Conservation (phyloP, 2,329 filamentous ascomycete genomes). For the Phoma sp. region DNA sequence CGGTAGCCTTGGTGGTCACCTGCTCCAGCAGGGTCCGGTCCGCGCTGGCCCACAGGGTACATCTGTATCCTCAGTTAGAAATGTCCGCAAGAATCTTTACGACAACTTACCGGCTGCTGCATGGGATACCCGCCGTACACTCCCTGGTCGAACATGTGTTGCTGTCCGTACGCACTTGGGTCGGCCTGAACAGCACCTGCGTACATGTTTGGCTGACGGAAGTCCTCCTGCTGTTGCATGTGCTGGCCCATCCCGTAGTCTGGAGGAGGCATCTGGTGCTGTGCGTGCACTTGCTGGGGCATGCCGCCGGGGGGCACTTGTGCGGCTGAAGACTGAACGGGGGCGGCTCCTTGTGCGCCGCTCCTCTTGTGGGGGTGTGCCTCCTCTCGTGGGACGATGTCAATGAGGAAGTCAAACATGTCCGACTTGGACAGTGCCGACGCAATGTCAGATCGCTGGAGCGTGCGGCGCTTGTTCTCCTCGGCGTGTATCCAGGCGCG, state of each 20-base stretch:
- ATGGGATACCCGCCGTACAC: conserved; percentile 86
- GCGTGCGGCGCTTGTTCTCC: conserved; percentile 95
- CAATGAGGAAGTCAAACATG: conserved; percentile 99
- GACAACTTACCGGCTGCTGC: conserved; percentile 76
- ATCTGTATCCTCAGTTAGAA: conserved; percentile 34
- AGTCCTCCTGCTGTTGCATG: conserved; percentile 70
- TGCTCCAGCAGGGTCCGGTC: conserved; percentile 46
- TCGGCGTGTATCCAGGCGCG: conserved; percentile 99
- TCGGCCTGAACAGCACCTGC: conserved; percentile 78
- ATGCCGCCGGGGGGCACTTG: conserved; percentile 44
- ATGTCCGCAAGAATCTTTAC: background rate
- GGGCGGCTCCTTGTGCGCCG: conserved; percentile 42
- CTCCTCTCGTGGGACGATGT: conserved; percentile 97
- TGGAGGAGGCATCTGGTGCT: conserved; percentile 62
- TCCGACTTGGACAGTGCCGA: conserved; percentile 95
- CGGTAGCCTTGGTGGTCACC: conserved; percentile 50
- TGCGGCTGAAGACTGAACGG: conserved; percentile 52
- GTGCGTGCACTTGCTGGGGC: conserved; percentile 54
- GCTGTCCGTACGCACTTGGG: conserved; percentile 77
- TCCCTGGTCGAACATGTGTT: conserved; percentile 80
- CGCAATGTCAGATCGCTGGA: conserved; percentile 96
- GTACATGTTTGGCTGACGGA: conserved; percentile 84
- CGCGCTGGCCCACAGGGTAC: conserved; percentile 50
- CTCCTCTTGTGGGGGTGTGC: conserved; percentile 81
- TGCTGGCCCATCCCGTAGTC: conserved; percentile 65